A percentile compares a stretch with the other conserved stretches of the same genome.
Evolutionary conservation across 2,329 filamentous ascomycete species (phyloP).

Genomic region (Tolypocladium capitatum): DNA sequence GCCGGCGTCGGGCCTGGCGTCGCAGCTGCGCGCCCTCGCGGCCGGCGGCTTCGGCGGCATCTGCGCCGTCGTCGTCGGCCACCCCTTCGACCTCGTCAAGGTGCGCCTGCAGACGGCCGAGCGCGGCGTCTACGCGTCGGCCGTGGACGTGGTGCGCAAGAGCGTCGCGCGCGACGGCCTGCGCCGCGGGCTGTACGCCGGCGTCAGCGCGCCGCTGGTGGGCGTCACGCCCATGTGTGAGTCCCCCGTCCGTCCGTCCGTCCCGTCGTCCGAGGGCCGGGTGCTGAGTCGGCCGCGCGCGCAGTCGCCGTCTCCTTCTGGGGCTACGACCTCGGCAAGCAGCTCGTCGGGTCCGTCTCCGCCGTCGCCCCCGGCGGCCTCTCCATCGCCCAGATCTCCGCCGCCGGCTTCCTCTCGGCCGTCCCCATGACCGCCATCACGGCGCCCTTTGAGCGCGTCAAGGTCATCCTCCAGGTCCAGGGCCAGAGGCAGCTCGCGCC

Average conservation of each 20-base stretch:
- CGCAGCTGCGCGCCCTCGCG: conserved; percentile 63
- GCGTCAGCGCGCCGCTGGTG: conserved; percentile 84
- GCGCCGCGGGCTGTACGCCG: conserved; percentile 76
- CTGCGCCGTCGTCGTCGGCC: conserved; percentile 86
- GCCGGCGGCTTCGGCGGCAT: conserved; percentile 89
- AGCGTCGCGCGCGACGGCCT: conserved; percentile 80
- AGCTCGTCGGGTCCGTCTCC: conserved; percentile 59
- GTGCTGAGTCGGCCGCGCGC: too few species aligned
- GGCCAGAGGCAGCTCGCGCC: conserved; percentile 79
- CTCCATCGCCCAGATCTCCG: conserved; percentile 74
- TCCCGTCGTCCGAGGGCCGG: too few species aligned
- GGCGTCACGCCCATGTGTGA: conserved; percentile 98
- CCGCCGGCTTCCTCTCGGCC: conserved; percentile 93
- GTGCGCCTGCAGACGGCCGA: conserved; percentile 94
- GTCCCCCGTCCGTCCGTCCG: conserved; percentile 17
- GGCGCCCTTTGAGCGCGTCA: conserved; percentile 97
- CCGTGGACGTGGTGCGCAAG: conserved; percentile 83
- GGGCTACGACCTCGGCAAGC: conserved; percentile 94
- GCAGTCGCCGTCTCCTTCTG: conserved; percentile 58
- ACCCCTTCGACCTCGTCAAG: conserved; percentile 97
- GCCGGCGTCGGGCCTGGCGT: conserved; percentile 20
- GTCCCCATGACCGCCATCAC: conserved; percentile 97
- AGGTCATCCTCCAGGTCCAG: conserved; percentile 96
- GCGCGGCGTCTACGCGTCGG: conserved; percentile 78
- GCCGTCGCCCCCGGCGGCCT: conserved; percentile 56